Evolutionary conservation across 2,329 filamentous ascomycete species (phyloP), one percentile per base, ranked within the genome.

Genomic region (Fusarium siculi): DNA sequence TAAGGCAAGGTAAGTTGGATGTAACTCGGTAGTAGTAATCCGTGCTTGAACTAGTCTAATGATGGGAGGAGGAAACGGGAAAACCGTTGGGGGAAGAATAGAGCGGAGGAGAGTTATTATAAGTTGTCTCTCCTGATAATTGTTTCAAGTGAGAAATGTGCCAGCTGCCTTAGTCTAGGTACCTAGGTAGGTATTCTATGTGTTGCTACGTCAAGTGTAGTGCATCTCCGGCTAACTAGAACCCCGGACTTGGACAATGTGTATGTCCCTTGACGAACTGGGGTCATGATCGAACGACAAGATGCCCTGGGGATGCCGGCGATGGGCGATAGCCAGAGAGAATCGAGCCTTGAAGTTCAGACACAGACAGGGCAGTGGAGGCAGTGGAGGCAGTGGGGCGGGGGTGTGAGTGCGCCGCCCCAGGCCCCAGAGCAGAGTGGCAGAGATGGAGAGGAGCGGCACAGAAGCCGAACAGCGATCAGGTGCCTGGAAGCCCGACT

Each of bases 271-370:
- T n/a, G 21, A 28, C 42, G 19, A 32, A 44, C 40, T 66, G 46
- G 63, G 68, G 69, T 63, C 53, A 62, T 69, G 63, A 74, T 74
- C 71, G 71, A 74, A 74, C 67, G 67, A 74, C 71, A 47, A 53
- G 28, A 67, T 32, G 52, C 40, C 62, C n/a, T 46, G 47, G 66
- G 52, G 54, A 72, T 56, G 54, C 62, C 70, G 68, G 66, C 59
- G 61, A 70, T 58, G 68, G 56, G 68, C 68, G 68, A 70, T 46
- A 43, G 23, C 34, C 28, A 32, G 21, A n/a, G 47, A 39, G 50
- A 18, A 34, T 23, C 21, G 46, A 54, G 28, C 40, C 32, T 50
- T 37, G 15, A 36, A 53, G 39, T 57, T 57, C 30, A 57, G 30
- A 52, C n/a, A 58, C 40, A 9, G n/a, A 23, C n/a, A 47, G 44